Evolutionary conservation across 2,329 filamentous ascomycete genomes (phyloP).

Genomic region (Cytospora paraplurivora): DNA sequence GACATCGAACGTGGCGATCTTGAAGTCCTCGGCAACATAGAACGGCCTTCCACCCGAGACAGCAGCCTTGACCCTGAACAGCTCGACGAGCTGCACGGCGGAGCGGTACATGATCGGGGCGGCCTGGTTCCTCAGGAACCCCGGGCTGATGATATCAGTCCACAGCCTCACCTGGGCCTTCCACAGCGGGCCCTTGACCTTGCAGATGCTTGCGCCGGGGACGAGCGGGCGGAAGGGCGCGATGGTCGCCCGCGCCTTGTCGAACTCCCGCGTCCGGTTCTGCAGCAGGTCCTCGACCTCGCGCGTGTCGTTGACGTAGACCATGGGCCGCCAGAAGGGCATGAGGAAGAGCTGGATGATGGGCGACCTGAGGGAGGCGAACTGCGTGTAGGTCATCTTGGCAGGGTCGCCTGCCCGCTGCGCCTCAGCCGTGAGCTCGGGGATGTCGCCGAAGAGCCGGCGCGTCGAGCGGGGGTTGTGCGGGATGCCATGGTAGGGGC

Average conservation of each 20-base stretch:
- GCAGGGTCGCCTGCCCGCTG: conserved; percentile 7
- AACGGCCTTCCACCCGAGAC: conserved; percentile 29
- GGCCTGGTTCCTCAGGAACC: conserved; percentile 21
- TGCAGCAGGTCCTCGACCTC: conserved; percentile 32
- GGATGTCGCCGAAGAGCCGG: conserved; percentile 27
- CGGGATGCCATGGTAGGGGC: conserved; percentile 23
- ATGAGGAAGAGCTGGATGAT: conserved; percentile 18
- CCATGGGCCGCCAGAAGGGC: conserved; percentile 29
- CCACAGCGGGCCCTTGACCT: conserved; percentile 23
- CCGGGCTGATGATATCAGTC: conserved; percentile 22
- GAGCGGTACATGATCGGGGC: conserved; percentile 22
- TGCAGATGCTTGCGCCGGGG: conserved; percentile 22
- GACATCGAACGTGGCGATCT: conserved; percentile 24
- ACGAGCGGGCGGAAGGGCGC: conserved; percentile 23
- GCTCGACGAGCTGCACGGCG: conserved; percentile 30
- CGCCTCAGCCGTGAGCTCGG: conserved; percentile 17
- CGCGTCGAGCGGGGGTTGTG: conserved; percentile 25
- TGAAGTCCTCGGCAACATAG: conserved; percentile 25
- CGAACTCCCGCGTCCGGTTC: conserved; percentile 31
- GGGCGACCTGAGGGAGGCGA: conserved; percentile 7
- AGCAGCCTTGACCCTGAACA: conserved; percentile 30
- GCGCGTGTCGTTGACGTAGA: conserved; percentile 31
- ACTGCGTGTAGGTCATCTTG: conserved; percentile 18
- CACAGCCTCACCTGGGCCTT: conserved; percentile 24
- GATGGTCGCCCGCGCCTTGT: conserved; percentile 17